phyloP scores from a whole-genome alignment of 768 basidiomycete species.

The Lactifluus volemus region DNA sequence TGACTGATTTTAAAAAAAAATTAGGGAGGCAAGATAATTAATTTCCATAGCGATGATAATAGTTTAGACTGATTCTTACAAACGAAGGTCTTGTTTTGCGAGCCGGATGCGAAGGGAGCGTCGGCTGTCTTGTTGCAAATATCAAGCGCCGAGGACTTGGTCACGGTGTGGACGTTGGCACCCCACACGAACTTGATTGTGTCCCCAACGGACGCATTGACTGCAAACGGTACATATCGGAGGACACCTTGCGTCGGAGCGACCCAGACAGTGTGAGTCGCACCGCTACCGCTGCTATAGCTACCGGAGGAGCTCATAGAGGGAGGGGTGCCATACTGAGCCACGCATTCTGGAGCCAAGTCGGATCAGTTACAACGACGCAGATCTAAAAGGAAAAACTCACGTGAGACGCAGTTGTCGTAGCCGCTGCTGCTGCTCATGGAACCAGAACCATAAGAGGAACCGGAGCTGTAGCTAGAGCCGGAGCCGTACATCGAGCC shows the following conservation, averaged over 20 bases:
- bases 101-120: conserved; percentile 54
- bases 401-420: conserved; percentile 63
- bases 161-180: conserved; percentile 76
- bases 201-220: conserved; percentile 71
- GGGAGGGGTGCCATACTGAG: conserved; percentile 41
- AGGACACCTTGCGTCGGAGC: conserved; percentile 70
- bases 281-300: conserved; percentile 35
- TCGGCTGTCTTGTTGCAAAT: conserved; percentile 68
- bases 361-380: not conserved
- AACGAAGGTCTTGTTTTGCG: conserved; percentile 51
- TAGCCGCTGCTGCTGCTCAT: conserved; percentile 45
- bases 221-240: conserved; percentile 64
- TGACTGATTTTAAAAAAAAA: conserved; percentile 40
- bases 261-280: conserved; percentile 68
- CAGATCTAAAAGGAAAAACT: conserved; percentile 23
- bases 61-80: conserved; percentile 30
- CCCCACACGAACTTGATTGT: conserved; percentile 72
- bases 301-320: not conserved
- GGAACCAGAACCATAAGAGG: conserved; percentile 51
- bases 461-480: not conserved
- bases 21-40: not conserved
- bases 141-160: conserved; percentile 57
- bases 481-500: no score
- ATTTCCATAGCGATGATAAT: conserved; percentile 18
- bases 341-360: conserved; percentile 47